Base-by-base conservation (phyloP, 2,329 filamentous ascomycete genomes). In the Botryotinia calthae region DNA sequence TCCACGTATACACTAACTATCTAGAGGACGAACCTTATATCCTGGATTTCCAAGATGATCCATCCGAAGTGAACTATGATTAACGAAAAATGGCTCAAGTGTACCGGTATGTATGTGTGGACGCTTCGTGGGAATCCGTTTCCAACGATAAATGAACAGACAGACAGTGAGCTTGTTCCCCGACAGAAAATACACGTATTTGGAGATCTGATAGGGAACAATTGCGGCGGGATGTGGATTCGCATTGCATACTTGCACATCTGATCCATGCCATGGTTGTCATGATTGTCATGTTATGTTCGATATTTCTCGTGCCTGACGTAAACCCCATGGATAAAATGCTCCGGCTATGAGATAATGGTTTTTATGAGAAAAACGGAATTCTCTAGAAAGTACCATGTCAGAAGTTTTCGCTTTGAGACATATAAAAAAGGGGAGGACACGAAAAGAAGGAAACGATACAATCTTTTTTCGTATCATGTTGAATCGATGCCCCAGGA, bases 261-360 rank as follows among this genome's bases (percentile, higher is more conserved):
- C n/a, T 56, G 31, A 64, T 46, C 61, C 61, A 64, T 64, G 61
- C 31, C 34, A 40, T 61, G 25, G 10, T 42, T 54, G 37, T 34
- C 51, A 56, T 56, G 51, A 31, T 28, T 54, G 51, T 54, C 51
- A 54, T 28, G 14, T 28, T 54, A 28, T 18, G 16, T 54, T 28
- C n/a, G 20, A 28, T 58, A 28, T 58, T 58, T 37, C 25, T 28
- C 42, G 22, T 61, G 51, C 67, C 67, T 70, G 67, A 70, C 67
- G 67, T 70, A 64, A 64, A 64, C 42, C 31, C 37, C 6, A 46
- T 64, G 61, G 61, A 64, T 44, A 64, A 46, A 64, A 46, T 44
- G 61, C 16, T 64, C 61, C 61, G 61, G 61, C 37, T 64, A 64
- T 64, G 61, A 64, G 61, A 64, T 64, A 64, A 64, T 64, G 42